Percentiles rank a stretch among this genome's conserved stretches.
Evolutionary conservation across 148 eudicot species (phyloP).

Genomic region (Camellia lanceoleosa): DNA sequence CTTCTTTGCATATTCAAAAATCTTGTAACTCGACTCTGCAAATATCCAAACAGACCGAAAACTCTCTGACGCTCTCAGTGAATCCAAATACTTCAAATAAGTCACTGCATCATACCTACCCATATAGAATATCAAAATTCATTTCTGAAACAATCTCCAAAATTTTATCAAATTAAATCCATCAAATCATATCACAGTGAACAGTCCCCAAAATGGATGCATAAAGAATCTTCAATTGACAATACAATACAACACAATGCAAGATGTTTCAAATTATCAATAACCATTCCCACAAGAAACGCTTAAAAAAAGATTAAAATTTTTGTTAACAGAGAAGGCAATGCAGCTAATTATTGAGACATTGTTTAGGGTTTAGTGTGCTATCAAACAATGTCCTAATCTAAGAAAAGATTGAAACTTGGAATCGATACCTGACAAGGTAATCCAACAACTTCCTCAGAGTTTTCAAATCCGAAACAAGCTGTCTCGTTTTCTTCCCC

Average conservation of each 20-base stretch:
- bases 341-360: not conserved
- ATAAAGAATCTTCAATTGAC: not conserved
- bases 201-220: not conserved
- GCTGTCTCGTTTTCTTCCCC: constrained; percentile 97
- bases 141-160: constrained; percentile 5
- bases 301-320: not conserved
- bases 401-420: not conserved
- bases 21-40: constrained; percentile 93
- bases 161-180: not conserved
- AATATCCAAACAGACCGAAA: constrained; percentile 98
- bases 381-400: not conserved
- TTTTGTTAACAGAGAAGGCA: not conserved
- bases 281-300: not conserved
- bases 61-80: constrained; percentile 96
- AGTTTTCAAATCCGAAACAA: constrained; percentile 95
- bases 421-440: constrained; percentile 63
- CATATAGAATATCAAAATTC: constrained; percentile 16
- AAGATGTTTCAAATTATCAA: constrained; percentile 7
- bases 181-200: not conserved
- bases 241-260: too few species aligned
- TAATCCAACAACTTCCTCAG: constrained; percentile 92
- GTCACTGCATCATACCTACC: constrained; percentile 96
- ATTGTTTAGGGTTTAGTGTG: not conserved
- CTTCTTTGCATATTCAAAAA: constrained; percentile 94
- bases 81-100: constrained; percentile 97